Conservation (phyloP, 2,329 filamentous ascomycete genomes). For the Onygenales sp. region DNA sequence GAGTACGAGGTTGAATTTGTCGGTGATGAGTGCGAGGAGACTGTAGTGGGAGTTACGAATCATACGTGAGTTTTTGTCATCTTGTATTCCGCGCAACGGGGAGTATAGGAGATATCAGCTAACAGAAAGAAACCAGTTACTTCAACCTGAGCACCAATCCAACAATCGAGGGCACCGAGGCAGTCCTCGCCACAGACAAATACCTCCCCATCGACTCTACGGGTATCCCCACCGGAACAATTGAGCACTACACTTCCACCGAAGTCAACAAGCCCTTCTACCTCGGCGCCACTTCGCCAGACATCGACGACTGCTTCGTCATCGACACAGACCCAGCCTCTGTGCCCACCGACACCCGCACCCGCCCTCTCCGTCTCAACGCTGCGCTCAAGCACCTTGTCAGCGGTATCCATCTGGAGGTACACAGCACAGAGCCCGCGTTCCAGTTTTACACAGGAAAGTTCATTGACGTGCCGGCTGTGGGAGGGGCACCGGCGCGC, state of each 20-base stretch:
- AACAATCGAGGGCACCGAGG: constrained; percentile 54
- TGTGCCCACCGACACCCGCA: constrained; percentile 59
- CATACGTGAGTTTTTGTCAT: constrained; percentile 58
- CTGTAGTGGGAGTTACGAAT: constrained; percentile 86
- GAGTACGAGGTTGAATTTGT: constrained; percentile 85
- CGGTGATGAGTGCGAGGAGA: constrained; percentile 71
- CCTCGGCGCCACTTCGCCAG: constrained; percentile 60
- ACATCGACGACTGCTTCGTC: constrained; percentile 87
- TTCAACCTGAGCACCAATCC: constrained; percentile 55
- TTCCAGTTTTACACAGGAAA: constrained; percentile 97
- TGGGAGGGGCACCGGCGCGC: constrained; percentile 51
- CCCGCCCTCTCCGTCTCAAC: constrained; percentile 54
- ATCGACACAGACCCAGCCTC: constrained; percentile 52
- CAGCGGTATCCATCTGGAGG: constrained; percentile 71
- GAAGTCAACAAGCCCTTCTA: constrained; percentile 59
- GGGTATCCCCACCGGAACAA: constrained; percentile 63
- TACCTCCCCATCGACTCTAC: constrained; percentile 66
- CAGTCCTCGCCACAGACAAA: constrained; percentile 47
- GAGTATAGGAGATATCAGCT: too few relatives aligned
- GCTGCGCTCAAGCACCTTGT: constrained; percentile 64
- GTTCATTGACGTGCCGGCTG: constrained; percentile 65
- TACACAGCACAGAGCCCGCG: constrained; percentile 83
- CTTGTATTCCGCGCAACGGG: neutral
- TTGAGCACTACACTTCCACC: constrained; percentile 55
- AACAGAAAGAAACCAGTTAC: constrained; percentile 35